phyloP scores from a whole-genome alignment of 2,329 filamentous ascomycete genomes.

The Diaporthe batatas region DNA sequence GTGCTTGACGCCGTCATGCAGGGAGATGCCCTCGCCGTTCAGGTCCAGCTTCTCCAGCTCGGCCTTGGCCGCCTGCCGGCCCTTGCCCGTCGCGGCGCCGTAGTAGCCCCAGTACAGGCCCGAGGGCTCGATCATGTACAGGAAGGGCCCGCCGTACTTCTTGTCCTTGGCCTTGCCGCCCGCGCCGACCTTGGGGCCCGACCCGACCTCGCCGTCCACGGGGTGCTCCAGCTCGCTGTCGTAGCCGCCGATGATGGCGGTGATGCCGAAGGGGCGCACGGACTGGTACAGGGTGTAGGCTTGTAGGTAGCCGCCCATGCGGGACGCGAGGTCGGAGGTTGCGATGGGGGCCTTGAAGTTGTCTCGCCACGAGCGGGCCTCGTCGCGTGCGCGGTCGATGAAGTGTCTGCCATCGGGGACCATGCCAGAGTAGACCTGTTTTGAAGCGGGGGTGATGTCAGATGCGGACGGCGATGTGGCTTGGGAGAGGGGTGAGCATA shows the following conservation, averaged over 20 bases:
- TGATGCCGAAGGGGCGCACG: slow-evolving; percentile 96
- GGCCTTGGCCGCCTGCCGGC: slow-evolving; percentile 95
- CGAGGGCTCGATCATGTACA: slow-evolving; percentile 99
- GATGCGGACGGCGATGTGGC: background rate
- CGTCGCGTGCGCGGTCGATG: slow-evolving; percentile 91
- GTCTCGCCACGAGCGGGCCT: slow-evolving; percentile 90
- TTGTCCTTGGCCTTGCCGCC: slow-evolving; percentile 84
- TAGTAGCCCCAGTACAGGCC: slow-evolving; percentile 99
- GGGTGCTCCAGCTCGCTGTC: slow-evolving; percentile 88
- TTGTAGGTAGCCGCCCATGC: slow-evolving; percentile 96
- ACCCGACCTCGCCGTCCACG: slow-evolving; percentile 92
- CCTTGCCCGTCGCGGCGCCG: slow-evolving; percentile 96
- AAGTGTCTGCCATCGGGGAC: slow-evolving; percentile 96
- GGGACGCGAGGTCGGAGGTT: slow-evolving; percentile 86
- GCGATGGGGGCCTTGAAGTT: slow-evolving; percentile 96
- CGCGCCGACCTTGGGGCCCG: slow-evolving; percentile 81
- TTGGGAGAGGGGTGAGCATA: slow-evolving; percentile 62
- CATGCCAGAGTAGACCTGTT: slow-evolving; percentile 91
- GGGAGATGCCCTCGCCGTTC: slow-evolving; percentile 78
- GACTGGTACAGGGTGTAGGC: slow-evolving; percentile 98
- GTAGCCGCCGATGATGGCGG: slow-evolving; percentile 92
- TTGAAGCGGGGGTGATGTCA: slow-evolving; percentile 8
- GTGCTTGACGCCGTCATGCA: slow-evolving; percentile 93
- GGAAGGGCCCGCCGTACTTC: slow-evolving; percentile 87
- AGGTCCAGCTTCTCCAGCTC: slow-evolving; percentile 98